Conservation (phyloP, 352 stramenopile genomes). For the Hyphochytrium catenoides region DNA sequence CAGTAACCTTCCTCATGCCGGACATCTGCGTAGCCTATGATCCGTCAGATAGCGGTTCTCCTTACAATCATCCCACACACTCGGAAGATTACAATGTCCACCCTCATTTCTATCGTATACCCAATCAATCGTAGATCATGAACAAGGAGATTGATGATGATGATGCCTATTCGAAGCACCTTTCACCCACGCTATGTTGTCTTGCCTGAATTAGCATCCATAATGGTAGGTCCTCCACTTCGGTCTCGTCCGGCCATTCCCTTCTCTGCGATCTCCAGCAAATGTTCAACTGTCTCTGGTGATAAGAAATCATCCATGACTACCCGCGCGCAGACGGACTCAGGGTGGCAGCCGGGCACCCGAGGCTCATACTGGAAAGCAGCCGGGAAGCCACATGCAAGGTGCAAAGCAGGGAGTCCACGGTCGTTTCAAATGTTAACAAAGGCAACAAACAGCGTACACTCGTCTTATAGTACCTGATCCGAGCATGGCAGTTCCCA, state of each 20-base stretch:
- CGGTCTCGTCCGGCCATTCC: slow-evolving; percentile 43
- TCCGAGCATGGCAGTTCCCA: too few species aligned
- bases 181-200: too few species aligned
- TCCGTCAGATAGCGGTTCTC: neutral
- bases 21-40: too few species aligned
- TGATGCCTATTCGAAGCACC: too few species aligned
- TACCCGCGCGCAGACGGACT: slow-evolving; percentile 31
- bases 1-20: too few species aligned
- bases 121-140: neutral
- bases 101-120: neutral
- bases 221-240: slow-evolving; percentile 62
- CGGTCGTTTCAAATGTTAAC: too few species aligned
- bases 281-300: slow-evolving; percentile 25
- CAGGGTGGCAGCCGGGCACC: slow-evolving; percentile 37
- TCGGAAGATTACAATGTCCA: neutral
- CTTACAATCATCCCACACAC: neutral
- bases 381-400: too few species aligned
- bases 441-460: too few species aligned
- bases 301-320: slow-evolving; percentile 43
- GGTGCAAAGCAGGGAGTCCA: too few species aligned
- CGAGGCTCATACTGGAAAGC: too few species aligned
- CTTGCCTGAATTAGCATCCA: slow-evolving; percentile 59
- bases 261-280: slow-evolving; percentile 49
- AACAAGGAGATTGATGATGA: slow-evolving; percentile 1
- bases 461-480: too few species aligned